Evolutionary conservation across 1,284 basidiomycete species (phyloP).

Genomic region (Fomitopsis betulina): DNA sequence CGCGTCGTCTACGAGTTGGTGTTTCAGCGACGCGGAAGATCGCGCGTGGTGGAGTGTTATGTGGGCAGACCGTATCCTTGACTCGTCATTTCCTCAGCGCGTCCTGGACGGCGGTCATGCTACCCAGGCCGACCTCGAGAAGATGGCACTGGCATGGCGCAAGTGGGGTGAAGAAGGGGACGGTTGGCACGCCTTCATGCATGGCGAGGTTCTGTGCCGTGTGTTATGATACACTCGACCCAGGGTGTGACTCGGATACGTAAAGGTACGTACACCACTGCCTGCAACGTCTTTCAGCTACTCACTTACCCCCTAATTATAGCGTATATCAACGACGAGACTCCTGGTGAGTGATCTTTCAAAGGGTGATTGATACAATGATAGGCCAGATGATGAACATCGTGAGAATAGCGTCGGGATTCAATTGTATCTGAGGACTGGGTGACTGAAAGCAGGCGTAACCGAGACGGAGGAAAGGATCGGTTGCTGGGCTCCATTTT

Average conservation of each 20-base stretch:
- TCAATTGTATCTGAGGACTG: not conserved
- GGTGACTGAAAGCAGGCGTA: not conserved
- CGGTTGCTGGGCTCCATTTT: not conserved
- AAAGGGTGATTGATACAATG: not conserved
- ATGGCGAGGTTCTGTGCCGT: constrained; percentile 28
- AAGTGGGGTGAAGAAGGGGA: constrained; percentile 30
- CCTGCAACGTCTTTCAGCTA: not conserved
- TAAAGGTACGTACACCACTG: not conserved
- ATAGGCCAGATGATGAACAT: not conserved
- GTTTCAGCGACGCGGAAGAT: constrained; percentile 30
- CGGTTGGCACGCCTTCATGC: constrained; percentile 30
- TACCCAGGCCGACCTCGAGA: constrained; percentile 22
- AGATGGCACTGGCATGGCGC: constrained; percentile 23
- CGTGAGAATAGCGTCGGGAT: not conserved
- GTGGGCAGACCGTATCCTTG: constrained; percentile 31
- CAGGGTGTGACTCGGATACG: not conserved
- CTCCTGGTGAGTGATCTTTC: not conserved
- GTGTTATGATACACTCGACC: not conserved
- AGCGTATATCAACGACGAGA: not conserved
- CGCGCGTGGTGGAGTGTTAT: constrained; percentile 30
- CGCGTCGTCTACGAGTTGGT: constrained; percentile 28
- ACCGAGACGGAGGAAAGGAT: not conserved
- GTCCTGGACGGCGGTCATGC: constrained; percentile 27
- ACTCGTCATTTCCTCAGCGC: constrained; percentile 25
- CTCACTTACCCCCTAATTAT: not conserved